phyloP scores from a whole-genome alignment of 2,329 filamentous ascomycete species.

The Dactylellina haptotyla region DNA sequence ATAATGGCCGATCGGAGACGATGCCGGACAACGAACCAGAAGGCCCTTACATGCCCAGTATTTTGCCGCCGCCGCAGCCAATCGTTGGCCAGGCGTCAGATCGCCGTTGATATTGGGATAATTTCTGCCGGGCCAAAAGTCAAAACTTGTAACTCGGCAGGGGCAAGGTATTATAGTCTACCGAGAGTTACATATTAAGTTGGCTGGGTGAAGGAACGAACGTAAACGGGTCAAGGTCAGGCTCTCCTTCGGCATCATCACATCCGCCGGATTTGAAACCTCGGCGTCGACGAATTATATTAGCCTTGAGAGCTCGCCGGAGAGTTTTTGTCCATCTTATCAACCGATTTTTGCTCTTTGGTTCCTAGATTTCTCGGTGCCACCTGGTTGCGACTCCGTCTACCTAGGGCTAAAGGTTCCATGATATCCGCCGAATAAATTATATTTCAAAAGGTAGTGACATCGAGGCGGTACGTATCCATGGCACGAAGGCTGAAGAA shows the following conservation, averaged over 20 bases:
- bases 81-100: constrained; percentile 14
- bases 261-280: constrained; percentile 4
- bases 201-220: no score
- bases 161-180: constrained; percentile 15
- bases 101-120: constrained; percentile 39
- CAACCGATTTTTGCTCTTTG: constrained; percentile 18
- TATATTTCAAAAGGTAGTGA: neutral
- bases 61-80: constrained; percentile 3
- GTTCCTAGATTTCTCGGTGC: constrained; percentile 36
- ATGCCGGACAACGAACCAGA: neutral
- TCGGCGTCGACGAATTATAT: neutral
- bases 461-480: neutral
- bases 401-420: constrained; percentile 2
- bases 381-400: constrained; percentile 2
- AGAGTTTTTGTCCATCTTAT: constrained; percentile 22
- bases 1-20: constrained; percentile 21
- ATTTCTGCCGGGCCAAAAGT: constrained; percentile 14
- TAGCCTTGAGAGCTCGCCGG: constrained; percentile 43
- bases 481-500: constrained; percentile 29
- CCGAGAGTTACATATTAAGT: constrained; percentile 6
- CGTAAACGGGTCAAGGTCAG: no score
- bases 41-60: neutral
- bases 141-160: constrained; percentile 5
- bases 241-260: neutral
- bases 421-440: constrained; percentile 25